phyloP scores from a whole-genome alignment of 495 filamentous ascomycete species.

The Astrothelium subdiscretum region DNA sequence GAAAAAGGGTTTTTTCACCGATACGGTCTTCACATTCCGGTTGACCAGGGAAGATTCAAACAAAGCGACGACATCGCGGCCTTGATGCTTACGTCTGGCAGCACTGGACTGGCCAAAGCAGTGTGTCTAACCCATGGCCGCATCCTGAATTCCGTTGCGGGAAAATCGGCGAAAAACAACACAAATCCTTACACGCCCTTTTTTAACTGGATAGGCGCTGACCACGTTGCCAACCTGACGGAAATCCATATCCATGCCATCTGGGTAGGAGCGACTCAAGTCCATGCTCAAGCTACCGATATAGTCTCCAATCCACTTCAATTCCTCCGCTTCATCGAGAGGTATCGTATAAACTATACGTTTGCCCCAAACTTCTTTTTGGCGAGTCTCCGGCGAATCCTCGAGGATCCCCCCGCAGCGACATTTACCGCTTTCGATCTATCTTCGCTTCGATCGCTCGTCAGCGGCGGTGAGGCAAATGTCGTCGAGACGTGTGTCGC shows the following conservation, averaged over 20 bases:
- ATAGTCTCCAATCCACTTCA: background rate
- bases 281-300: background rate
- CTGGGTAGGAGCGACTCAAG: background rate
- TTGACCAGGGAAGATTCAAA: background rate
- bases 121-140: background rate
- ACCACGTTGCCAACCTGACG: background rate
- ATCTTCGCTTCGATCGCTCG: background rate
- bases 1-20: background rate
- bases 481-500: background rate
- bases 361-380: background rate
- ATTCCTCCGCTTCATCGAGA: background rate
- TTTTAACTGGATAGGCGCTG: background rate
- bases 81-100: background rate
- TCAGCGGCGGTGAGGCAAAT: background rate
- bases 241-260: background rate
- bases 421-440: background rate
- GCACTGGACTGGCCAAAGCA: background rate
- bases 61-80: background rate
- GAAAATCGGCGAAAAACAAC: background rate
- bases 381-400: background rate
- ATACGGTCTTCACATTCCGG: background rate
- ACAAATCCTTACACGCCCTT: background rate
- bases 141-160: background rate
- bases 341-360: background rate
- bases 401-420: background rate